Percentiles rank a stretch among this genome's conserved stretches.
Conservation (phyloP, 345 rosid genomes). For the Nasturtium officinale region DNA sequence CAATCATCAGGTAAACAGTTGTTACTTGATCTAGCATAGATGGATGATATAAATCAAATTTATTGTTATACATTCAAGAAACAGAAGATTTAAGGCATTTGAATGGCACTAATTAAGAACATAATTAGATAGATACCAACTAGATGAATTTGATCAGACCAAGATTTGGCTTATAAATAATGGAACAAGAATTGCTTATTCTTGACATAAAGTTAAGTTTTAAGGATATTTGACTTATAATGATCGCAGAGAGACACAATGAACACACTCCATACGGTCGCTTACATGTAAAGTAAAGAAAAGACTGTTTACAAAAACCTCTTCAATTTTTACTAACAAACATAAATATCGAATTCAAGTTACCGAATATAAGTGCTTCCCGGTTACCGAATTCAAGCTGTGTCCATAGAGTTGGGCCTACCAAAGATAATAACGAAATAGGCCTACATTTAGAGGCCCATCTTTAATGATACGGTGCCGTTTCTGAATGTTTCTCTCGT, state of each 20-base stretch:
- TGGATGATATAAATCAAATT: not conserved
- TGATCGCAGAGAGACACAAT: not conserved
- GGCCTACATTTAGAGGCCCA: not conserved
- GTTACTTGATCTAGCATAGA: not conserved
- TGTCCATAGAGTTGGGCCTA: not conserved
- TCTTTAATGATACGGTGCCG: not conserved
- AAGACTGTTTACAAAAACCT: slow-evolving; percentile 17
- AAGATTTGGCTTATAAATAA: too few relatives aligned
- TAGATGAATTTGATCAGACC: too few relatives aligned
- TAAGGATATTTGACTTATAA: slow-evolving; percentile 39
- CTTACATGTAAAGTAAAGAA: slow-evolving; percentile 1
- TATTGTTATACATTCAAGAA: not conserved
- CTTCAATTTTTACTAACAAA: slow-evolving; percentile 13
- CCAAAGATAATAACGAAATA: not conserved
- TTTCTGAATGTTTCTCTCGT: not conserved
- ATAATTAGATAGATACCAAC: too few relatives aligned
- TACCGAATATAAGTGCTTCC: too few relatives aligned
- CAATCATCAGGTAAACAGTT: not conserved
- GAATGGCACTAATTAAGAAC: too few relatives aligned
- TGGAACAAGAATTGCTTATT: not conserved
- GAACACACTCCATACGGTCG: not conserved
- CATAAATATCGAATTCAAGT: too few relatives aligned
- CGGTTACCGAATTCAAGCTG: too few relatives aligned
- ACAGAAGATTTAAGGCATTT: not conserved
- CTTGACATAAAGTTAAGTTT: not conserved